phyloP scores from a whole-genome alignment of 306 rosid genomes.

The Sicyos baderoa region DNA sequence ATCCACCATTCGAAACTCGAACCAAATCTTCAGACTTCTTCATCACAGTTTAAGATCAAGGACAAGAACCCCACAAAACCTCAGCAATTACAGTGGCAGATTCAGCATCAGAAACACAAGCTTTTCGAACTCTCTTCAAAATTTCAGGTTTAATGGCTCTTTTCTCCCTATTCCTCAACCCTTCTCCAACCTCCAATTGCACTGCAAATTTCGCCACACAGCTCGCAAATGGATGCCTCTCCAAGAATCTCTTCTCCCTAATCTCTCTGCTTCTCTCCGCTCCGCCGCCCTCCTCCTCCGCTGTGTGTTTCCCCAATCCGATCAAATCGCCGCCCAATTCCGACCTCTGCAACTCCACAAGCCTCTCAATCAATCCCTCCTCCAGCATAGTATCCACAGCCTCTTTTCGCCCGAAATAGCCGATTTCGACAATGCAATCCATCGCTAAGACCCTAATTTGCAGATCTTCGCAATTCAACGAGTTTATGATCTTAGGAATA shows the following conservation, averaged over 20 bases:
- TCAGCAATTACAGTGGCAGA: constrained; percentile 74
- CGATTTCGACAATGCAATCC: constrained; percentile 68
- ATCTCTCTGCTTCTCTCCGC: constrained; percentile 27
- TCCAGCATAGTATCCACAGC: constrained; percentile 71
- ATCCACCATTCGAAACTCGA: not conserved
- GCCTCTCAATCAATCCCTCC: constrained; percentile 55
- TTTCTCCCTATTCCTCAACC: constrained; percentile 69
- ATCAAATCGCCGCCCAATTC: constrained; percentile 53
- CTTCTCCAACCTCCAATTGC: too few relatives aligned
- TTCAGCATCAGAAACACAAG: constrained; percentile 70
- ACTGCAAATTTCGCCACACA: too few relatives aligned
- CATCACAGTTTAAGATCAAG: too few relatives aligned
- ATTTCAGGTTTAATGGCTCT: constrained; percentile 67
- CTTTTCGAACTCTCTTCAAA: constrained; percentile 47
- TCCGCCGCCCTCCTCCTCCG: constrained; percentile 26
- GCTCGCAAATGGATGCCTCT: constrained; percentile 18
- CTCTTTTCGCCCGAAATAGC: constrained; percentile 82
- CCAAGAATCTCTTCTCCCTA: constrained; percentile 29
- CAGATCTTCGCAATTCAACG: constrained; percentile 31
- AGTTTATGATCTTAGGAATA: constrained; percentile 40
- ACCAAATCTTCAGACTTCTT: not conserved
- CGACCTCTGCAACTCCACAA: constrained; percentile 62
- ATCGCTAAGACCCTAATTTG: constrained; percentile 35
- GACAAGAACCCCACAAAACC: not conserved
- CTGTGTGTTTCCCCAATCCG: constrained; percentile 25